Base-by-base conservation (phyloP, 2,329 filamentous ascomycete species). In the Fusarium sp. region DNA sequence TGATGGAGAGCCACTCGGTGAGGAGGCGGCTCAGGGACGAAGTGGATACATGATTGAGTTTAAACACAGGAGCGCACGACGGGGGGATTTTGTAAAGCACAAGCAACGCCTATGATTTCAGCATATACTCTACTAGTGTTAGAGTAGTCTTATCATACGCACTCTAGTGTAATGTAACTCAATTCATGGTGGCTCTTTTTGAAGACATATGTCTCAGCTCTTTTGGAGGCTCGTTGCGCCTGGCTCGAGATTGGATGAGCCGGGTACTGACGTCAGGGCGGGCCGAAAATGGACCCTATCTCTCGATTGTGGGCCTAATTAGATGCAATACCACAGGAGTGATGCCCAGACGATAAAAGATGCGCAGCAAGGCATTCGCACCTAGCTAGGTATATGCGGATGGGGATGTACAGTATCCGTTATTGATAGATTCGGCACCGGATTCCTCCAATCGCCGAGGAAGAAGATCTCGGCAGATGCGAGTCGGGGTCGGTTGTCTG, bases 1-100 rank as follows among this genome's bases (percentile, higher is more conserved):
- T 36, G 16, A 64, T 61, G 37, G 63, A 60, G 66, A 63, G 63
- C 63, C 59, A 72, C 71, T 76, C 72, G 74, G 73, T 76, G 74
- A 60, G 74, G 73, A 76, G 74, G 66, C 68, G 63, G 66, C 66
- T 67, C 73, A 53, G 50, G 55, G 50, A 53, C 18, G 31, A 41
- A 66, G 60, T 36, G 53, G 57, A 48, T 46, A 50, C 47, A n/a
- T 48, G 18, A 36, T 43, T 46, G 41, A 28, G 47, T 65, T 60
- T 16, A 39, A 53, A 31, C 40, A 44, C 12, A 54, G 65, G 51
- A 59, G 66, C 59, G 40, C 23, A 23, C 51, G 39, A 36, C 27
- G 41, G 46, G 16, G 23, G 46, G 55, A 31, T 43, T 47, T 62
- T 39, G 41, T 41, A 6, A 52, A 36, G 16, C 7, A 23, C 27